Conservation (phyloP, 1,139 yeast genomes). For the Pichia sp. region DNA sequence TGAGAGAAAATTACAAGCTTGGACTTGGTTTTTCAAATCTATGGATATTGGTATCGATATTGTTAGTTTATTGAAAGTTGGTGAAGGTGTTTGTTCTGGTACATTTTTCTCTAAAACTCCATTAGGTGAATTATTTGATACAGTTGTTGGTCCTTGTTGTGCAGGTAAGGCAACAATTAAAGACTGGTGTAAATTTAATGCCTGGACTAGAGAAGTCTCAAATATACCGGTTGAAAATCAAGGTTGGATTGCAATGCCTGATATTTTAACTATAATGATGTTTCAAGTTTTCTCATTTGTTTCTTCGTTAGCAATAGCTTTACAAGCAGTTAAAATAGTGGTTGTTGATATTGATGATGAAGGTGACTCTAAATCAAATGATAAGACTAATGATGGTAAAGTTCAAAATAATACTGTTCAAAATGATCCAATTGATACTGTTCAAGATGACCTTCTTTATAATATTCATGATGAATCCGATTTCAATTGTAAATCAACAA, state of each 20-base stretch:
- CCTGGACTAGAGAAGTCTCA: constrained; percentile 21
- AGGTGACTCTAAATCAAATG: not conserved
- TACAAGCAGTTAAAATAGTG: constrained; percentile 25
- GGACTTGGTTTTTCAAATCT: constrained; percentile 18
- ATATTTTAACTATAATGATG: constrained; percentile 23
- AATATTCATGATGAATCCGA: not conserved
- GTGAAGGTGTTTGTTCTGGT: constrained; percentile 27
- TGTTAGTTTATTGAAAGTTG: constrained; percentile 27
- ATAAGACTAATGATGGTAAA: not conserved
- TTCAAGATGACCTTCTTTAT: no score
- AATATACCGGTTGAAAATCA: constrained; percentile 24
- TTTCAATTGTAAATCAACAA: not conserved
- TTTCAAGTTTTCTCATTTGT: constrained; percentile 27
- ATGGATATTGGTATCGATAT: constrained; percentile 15
- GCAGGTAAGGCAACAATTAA: constrained; percentile 14
- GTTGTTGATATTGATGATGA: constrained; percentile 6
- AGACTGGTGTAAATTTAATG: constrained; percentile 16
- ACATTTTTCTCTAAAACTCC: constrained; percentile 11
- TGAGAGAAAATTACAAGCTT: constrained; percentile 7
- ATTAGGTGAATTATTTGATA: constrained; percentile 13
- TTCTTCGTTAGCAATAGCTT: constrained; percentile 29
- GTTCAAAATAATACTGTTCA: not conserved
- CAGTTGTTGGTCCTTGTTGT: constrained; percentile 22
- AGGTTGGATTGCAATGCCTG: constrained; percentile 38
- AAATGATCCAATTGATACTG: no score